These are phyloP conservation scores for Lecanoromycetidae sp. DNA, from an alignment of 2,329 filamentous ascomycete species.

Conservation along the genomic window DNA sequence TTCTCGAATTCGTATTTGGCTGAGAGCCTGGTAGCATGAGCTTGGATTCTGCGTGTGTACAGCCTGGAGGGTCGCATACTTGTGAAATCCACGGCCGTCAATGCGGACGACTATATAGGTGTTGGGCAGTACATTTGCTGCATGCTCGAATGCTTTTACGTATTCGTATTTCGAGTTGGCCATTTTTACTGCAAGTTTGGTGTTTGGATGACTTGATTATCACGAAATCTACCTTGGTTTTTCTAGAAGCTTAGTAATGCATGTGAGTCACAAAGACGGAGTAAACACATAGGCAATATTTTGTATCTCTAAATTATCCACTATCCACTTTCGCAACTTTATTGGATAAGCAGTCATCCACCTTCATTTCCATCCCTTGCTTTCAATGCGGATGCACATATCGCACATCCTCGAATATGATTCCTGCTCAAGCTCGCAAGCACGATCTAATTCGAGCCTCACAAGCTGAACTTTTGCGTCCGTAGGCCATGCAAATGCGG, in stretches of 20 bases:
- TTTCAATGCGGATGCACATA: neutral
- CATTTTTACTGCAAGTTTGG: conserved; percentile 13
- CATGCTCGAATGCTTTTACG: conserved; percentile 76
- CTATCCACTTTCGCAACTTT: too few species aligned
- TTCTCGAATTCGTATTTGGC: conserved; percentile 76
- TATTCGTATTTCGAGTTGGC: conserved; percentile 58
- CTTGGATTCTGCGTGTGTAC: neutral
- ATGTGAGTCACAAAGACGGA: too few species aligned
- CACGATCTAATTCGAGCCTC: neutral
- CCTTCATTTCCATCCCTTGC: too few species aligned
- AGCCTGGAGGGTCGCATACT: conserved; percentile 43
- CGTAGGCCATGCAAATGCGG: neutral
- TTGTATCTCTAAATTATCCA: too few species aligned
- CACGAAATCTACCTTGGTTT: too few species aligned
- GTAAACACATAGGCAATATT: too few species aligned
- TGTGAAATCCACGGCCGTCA: conserved; percentile 89
- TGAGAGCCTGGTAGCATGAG: conserved; percentile 49
- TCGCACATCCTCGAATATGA: neutral
- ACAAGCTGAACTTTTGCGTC: neutral
- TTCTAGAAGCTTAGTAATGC: too few species aligned
- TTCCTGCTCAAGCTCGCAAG: neutral
- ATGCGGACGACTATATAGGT: conserved; percentile 94
- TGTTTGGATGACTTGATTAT: too few species aligned
- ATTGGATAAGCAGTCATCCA: too few species aligned
- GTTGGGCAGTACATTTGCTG: conserved; percentile 68